Evolutionary conservation across 306 rosid genomes (phyloP).

Genomic region (Trichosanthes cucumerina): DNA sequence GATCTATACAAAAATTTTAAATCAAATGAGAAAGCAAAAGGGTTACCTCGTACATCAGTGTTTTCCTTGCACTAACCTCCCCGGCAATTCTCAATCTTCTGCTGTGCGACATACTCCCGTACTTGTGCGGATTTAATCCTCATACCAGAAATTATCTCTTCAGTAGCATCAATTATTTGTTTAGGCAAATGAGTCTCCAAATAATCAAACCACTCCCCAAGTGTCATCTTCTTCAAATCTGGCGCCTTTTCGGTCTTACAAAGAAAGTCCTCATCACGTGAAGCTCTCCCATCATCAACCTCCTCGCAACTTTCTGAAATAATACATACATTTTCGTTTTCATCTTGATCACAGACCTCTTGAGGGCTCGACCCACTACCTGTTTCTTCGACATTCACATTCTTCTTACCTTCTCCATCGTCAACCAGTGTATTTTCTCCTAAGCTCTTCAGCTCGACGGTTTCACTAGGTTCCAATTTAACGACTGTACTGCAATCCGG

Average conservation of each 20-base stretch:
- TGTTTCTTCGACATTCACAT: background rate
- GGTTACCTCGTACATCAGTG: background rate
- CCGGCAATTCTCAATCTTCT: slow-evolving; percentile 25
- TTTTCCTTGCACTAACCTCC: slow-evolving; percentile 6
- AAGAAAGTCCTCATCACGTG: slow-evolving; percentile 10
- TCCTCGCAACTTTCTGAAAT: slow-evolving; percentile 10
- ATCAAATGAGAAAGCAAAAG: background rate
- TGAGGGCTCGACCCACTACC: background rate
- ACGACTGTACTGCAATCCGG: background rate
- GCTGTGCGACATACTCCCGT: slow-evolving; percentile 31
- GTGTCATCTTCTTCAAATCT: slow-evolving; percentile 52
- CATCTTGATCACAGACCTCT: slow-evolving; percentile 7
- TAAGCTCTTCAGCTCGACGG: background rate
- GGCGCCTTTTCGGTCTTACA: slow-evolving; percentile 16
- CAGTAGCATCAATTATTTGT: slow-evolving; percentile 44
- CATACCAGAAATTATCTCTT: slow-evolving; percentile 53
- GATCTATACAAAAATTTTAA: background rate
- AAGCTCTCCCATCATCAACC: slow-evolving; percentile 10
- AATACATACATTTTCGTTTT: background rate
- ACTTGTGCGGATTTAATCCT: slow-evolving; percentile 38
- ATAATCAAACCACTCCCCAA: slow-evolving; percentile 71
- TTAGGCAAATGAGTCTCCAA: slow-evolving; percentile 52
- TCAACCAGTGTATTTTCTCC: background rate
- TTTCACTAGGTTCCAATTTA: slow-evolving; percentile 7
- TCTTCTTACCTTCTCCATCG: background rate